These are phyloP conservation scores for Trichoderma polysporum DNA, from an alignment of 2,329 filamentous ascomycete species.

Conservation along the genomic window DNA sequence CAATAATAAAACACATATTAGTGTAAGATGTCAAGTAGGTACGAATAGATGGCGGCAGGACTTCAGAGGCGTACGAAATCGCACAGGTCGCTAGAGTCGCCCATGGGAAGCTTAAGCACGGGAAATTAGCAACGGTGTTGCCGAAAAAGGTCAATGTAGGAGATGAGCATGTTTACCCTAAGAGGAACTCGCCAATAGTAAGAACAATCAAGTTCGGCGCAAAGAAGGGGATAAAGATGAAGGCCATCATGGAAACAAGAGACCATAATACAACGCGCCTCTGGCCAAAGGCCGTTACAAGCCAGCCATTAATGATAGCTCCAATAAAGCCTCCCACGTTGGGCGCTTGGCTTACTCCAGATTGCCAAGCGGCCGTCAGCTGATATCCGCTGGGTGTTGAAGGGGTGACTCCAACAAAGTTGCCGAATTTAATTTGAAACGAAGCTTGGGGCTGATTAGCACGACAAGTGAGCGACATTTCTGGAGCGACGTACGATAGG, in stretches of 20 bases:
- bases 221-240: constrained; percentile 51
- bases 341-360: constrained; percentile 45
- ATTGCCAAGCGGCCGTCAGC: constrained; percentile 51
- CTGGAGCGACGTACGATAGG: constrained; percentile 27
- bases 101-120: constrained; percentile 40
- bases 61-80: constrained; percentile 48
- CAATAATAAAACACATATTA: constrained; percentile 49
- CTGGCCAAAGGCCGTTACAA: constrained; percentile 43
- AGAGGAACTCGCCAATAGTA: constrained; percentile 45
- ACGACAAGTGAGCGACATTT: no score
- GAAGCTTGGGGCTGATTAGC: no score
- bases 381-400: constrained; percentile 29
- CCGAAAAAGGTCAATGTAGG: no score
- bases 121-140: no score
- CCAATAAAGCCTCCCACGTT: constrained; percentile 50
- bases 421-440: constrained; percentile 13
- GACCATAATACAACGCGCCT: constrained; percentile 29
- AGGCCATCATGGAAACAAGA: constrained; percentile 33
- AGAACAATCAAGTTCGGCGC: constrained; percentile 39
- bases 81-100: constrained; percentile 45
- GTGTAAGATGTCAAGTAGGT: constrained; percentile 46
- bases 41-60: constrained; percentile 40
- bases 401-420: constrained; percentile 7
- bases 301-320: constrained; percentile 45
- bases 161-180: constrained; percentile 26